phyloP scores from a whole-genome alignment of 805 yeast species.

The Wickerhamiella nectarea region DNA sequence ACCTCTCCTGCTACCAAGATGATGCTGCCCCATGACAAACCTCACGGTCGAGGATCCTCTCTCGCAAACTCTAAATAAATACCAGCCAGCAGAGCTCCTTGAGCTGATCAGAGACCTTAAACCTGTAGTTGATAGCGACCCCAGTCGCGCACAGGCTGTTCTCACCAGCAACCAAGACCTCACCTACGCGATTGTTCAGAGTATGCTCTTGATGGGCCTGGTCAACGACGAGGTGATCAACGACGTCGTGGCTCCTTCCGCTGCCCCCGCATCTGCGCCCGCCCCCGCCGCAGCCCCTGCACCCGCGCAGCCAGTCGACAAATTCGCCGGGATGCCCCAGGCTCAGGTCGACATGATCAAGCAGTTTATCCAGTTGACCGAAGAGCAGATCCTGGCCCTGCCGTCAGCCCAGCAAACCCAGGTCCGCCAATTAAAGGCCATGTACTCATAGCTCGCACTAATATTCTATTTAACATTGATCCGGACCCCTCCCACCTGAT shows the following conservation, averaged over 20 bases:
- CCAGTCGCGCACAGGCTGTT: constrained; percentile 45
- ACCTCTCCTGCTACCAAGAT: too few species aligned
- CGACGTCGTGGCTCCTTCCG: constrained; percentile 15
- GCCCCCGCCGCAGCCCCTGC: constrained; percentile 7
- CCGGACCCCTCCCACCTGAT: background rate
- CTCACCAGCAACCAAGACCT: constrained; percentile 61
- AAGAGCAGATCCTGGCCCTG: constrained; percentile 34
- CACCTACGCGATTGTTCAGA: constrained; percentile 63
- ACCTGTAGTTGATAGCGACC: constrained; percentile 42
- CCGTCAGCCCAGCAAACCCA: constrained; percentile 35
- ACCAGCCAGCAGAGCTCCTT: constrained; percentile 37
- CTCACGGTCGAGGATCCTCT: constrained; percentile 27
- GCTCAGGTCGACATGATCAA: constrained; percentile 35
- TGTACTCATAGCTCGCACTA: constrained; percentile 13
- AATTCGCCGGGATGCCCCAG: constrained; percentile 21
- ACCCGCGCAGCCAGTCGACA: constrained; percentile 7
- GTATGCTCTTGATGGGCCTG: constrained; percentile 34
- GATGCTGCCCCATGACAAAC: constrained; percentile 8
- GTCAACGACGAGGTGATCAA: constrained; percentile 22
- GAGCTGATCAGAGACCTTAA: constrained; percentile 43
- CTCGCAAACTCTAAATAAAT: constrained; percentile 35
- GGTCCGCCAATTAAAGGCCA: constrained; percentile 14
- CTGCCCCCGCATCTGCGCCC: constrained; percentile 9
- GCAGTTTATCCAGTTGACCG: constrained; percentile 37
- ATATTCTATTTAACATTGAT: background rate